Evolutionary conservation across 805 yeast genomes (phyloP), one percentile per base, ranked within the genome.

Genomic region (Starmerella ratchasimensis): DNA sequence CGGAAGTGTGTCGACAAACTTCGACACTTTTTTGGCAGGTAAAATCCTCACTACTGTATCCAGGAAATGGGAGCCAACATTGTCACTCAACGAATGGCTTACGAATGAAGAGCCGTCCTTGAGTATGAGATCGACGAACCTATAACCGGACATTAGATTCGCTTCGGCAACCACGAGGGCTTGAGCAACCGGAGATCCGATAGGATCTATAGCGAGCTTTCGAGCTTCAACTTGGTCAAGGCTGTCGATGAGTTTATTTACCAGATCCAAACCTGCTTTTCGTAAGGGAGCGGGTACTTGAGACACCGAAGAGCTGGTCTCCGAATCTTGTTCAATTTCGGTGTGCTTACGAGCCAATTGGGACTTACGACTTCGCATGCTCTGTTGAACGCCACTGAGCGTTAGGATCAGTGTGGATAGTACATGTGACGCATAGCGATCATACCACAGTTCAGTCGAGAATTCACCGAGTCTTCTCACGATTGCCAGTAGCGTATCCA

Each of bases 61-160:
- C 20, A 88, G 64, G 62, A 90, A 88, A 59, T 84, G 96, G 1
- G 93, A 79, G 0, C 97, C 98, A n/a, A 86, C 82, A 1, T 93
- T 65, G 53, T 84, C 94, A 7, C 90, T 72, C 26, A 88, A 60
- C 38, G 86, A 64, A 51, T 79, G 80, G 54, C 84, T 94, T 22
- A 86, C 76, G 56, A 80, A 84, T 0, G 90, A 73, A 4, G 55
- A 35, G 45, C 71, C 86, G 50, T 80, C 47, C 5, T 42, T 42
- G 4, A 46, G 30, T 11, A 46, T 37, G 4, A 21, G 3, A 10
- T 43, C 35, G 13, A 42, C 16, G 2, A 46, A 37, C 22, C 36
- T 30, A 26, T 38, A 41, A 15, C 40, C 34, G 11, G 41, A 36
- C 34, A 33, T 41, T 18, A 36, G 37, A 11, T 27, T 17, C 3